These are phyloP conservation scores for Ceratocystis colombiana DNA, from an alignment of 2,329 filamentous ascomycete species.

Conservation along the genomic window DNA sequence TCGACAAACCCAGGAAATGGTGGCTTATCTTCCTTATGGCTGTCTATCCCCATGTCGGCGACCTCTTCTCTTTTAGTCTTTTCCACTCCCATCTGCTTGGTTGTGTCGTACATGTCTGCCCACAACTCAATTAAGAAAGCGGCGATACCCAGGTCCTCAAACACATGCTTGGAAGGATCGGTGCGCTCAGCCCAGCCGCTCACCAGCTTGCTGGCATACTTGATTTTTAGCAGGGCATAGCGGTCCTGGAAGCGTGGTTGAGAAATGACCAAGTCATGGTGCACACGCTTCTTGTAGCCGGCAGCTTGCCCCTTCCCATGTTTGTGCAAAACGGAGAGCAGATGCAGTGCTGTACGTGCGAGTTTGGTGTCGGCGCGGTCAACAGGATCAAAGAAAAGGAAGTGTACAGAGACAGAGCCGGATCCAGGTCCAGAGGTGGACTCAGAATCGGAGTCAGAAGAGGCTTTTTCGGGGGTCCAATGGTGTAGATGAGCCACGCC, in stretches of 20 bases:
- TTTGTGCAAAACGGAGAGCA: slow-evolving; percentile 60
- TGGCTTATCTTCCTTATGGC: neutral
- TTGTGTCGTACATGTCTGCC: slow-evolving; percentile 64
- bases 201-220: slow-evolving; percentile 62
- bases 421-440: neutral
- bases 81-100: neutral
- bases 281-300: slow-evolving; percentile 70
- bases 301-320: slow-evolving; percentile 55
- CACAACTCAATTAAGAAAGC: slow-evolving; percentile 90
- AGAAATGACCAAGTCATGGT: slow-evolving; percentile 72
- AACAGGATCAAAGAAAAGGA: slow-evolving; percentile 41
- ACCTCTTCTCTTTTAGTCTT: neutral
- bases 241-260: slow-evolving; percentile 71
- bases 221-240: slow-evolving; percentile 68
- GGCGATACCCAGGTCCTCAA: slow-evolving; percentile 84
- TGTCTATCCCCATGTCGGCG: slow-evolving; percentile 26
- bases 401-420: slow-evolving; percentile 51
- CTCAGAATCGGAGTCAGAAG: slow-evolving; percentile 27
- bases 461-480: slow-evolving; percentile 37
- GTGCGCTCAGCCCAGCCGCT: slow-evolving; percentile 76
- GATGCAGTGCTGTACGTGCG: slow-evolving; percentile 55
- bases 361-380: slow-evolving; percentile 39
- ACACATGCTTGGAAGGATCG: slow-evolving; percentile 83
- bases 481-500: slow-evolving; percentile 68
- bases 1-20: slow-evolving; percentile 84